Base-by-base conservation (phyloP, 2,329 filamentous ascomycete genomes). In the Fusarium oxysporum region DNA sequence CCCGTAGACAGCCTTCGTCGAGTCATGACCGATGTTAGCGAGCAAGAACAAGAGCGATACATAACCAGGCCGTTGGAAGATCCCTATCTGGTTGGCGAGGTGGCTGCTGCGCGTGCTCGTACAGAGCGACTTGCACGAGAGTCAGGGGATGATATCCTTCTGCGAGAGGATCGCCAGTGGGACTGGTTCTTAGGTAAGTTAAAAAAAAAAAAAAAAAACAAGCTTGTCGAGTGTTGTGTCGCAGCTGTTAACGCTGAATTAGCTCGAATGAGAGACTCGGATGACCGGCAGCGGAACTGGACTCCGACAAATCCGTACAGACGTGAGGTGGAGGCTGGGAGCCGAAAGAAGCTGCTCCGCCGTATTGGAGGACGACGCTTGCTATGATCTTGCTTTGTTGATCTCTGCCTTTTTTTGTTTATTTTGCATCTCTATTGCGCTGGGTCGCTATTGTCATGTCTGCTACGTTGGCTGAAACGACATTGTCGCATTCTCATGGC, bases 61-160 rank as follows among this genome's bases (percentile, higher is more conserved):
- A 38, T 74, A 76, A 53, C 79, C 79, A 84, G 86, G 11, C 90
- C 89, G 6, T 84, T 91, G 23, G 91, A 93, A 80, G 91, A 93
- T 72, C 91, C 91, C 1, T 86, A 91, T 63, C 82, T 93, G 14
- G 91, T 93, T 4, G 91, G 91, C 38, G 90, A 92, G 81, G 86
- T 86, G 56, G 91, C 90, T 7, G 91, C 91, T 5, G 83, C 85
- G 14, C 80, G 85, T 69, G 89, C 90, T 12, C 84, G 89, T 47
- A 81, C 82, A n/a, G 88, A 89, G 76, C 84, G 91, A 68, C 79
- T 91, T 33, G 85, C 85, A n/a, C 82, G 86, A 58, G 87, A 91
- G 80, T 85, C 83, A 43, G 85, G 85, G 2, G 86, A 87, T 32
- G 88, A 89, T 65, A 80, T 89, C 45, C 81, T 92, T 61, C 80